Evolutionary conservation across 164 flowering plant genomes (phyloP), one percentile per base, ranked within the genome.

Genomic region (Malania oleifera): DNA sequence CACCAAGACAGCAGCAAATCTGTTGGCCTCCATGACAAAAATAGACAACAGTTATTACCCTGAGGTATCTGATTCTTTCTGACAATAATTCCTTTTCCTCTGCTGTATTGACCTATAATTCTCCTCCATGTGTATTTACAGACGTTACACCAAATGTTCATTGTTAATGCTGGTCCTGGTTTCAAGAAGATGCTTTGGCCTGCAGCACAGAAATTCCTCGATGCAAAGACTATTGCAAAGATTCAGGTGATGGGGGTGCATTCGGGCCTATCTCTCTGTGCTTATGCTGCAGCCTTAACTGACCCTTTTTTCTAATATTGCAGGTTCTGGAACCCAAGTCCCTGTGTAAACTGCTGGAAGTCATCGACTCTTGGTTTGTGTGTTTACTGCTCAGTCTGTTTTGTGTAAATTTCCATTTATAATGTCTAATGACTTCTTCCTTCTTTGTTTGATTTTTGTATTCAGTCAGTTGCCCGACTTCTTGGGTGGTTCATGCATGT

Each of bases 391-490:
- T n/a, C 14, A 63, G 17, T 60, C 24, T 56, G 17, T 45, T 47
- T 23, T 47, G 6, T 17, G 26, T 27, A 22, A 22, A 5, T 25
- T 49, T 59, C 20, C 18, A 35, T 31, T 39, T 20, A 46, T 2
- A 13, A 27, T 24, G 58, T 44, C 46, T 17, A 18, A 35, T 60
- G 7, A 8, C 4, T 62, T 50, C 29, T 38, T 55, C 15, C 25
- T 13, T 49, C 4, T 47, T 53, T 43, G 9, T 29, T 50, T 50
- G 3, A 50, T 52, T 49, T 59, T 56, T 22, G 39, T 49, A 45
- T 67, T 45, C 90, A 93, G 98, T 69, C 89, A 93, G 63, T 76
- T 93, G 72, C 98, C 98, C 56, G 98, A 90, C 63, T 93, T 93
- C 73, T 70, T 93, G 64, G 97, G 98, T 64, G 98, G 98, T 50